Evolutionary conservation across 345 rosid species (phyloP), one percentile per base, ranked within the genome.

Genomic region (Syzygium jambos): DNA sequence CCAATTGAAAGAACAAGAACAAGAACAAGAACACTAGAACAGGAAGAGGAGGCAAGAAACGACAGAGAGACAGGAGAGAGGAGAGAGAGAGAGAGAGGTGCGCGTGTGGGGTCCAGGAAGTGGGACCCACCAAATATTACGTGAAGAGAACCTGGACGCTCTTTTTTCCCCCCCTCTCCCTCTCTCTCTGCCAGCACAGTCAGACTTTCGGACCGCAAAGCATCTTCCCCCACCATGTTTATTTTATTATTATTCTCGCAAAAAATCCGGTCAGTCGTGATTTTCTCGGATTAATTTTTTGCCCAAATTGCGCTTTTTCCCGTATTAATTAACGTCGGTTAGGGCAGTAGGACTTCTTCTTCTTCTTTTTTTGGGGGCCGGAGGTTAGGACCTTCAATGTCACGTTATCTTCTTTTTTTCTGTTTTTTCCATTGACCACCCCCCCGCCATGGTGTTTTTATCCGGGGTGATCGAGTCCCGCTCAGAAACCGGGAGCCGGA

Each of bases 141-240:
- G 92, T 92, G 91, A 91, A 88, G 93, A 84, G 95, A 90, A 93
- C 92, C 91, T 93, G 87, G 94, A 92, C 93, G 34, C 85, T 43
- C 57, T 88, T 77, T 38, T 63, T 10, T 29, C 7, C 19, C 34
- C 34, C 9, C 7, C 16, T 10, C 27, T 41, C 43, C 4, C 43
- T 41, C 43, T 41, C 43, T 41, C 43, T 6, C 25, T 19, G 51
- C 61, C 25, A 7, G 68, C 73, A 52, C 38, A 55, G 84, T 86
- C 87, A 86, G 61, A 52, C 55, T 68, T 11, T 29, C 51, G 84
- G 46, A 38, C 54, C 87, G 29, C 3, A 15, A 85, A 73, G 80
- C 49, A 73, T 34, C 73, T 61, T 17, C 46, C 43, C 46, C 46
- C 46, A 1, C 6, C 46, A 43, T 43, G 46, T 63, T 30, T 29